These are phyloP conservation scores for Leptographium flavum DNA, from an alignment of 2,329 filamentous ascomycete genomes.

Conservation along the genomic window DNA sequence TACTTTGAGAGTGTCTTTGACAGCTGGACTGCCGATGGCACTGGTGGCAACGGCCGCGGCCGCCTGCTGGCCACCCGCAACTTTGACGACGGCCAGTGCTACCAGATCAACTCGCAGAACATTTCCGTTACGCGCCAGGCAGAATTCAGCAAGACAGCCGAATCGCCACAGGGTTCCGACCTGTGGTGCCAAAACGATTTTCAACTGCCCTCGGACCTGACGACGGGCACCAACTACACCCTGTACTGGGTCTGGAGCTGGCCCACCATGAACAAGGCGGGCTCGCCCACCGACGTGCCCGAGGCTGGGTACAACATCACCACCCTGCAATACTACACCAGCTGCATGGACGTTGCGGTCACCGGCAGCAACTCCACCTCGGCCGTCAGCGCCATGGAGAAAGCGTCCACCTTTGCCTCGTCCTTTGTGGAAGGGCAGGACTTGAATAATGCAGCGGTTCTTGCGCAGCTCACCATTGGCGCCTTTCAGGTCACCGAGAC, in stretches of 20 bases:
- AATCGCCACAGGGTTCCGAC: conserved; percentile 39
- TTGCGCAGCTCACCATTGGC: conserved; percentile 26
- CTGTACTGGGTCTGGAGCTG: conserved; percentile 98
- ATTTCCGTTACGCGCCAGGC: conserved; percentile 46
- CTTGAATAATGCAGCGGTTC: conserved; percentile 28
- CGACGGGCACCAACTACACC: conserved; percentile 54
- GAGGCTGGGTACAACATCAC: conserved; percentile 19
- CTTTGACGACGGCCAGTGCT: conserved; percentile 86
- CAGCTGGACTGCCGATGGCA: conserved; percentile 65
- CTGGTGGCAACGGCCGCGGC: conserved; percentile 67
- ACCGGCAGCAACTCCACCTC: not conserved
- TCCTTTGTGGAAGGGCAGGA: conserved; percentile 23
- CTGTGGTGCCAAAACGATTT: conserved; percentile 74
- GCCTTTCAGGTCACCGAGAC: conserved; percentile 26
- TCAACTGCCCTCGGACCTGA: conserved; percentile 52
- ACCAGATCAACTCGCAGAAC: conserved; percentile 51
- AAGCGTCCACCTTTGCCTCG: conserved; percentile 6
- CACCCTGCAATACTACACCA: conserved; percentile 23
- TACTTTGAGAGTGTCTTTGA: conserved; percentile 52
- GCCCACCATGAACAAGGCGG: conserved; percentile 41
- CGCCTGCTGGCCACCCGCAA: conserved; percentile 60
- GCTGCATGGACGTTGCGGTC: conserved; percentile 27
- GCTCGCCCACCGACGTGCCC: conserved; percentile 15
- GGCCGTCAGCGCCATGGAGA: conserved; percentile 3
- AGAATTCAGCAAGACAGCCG: conserved; percentile 34